A percentile compares a stretch with the other conserved stretches of the same genome.
Conservation (phyloP, 805 yeast genomes). For the Yarrowia yakushimensis region DNA sequence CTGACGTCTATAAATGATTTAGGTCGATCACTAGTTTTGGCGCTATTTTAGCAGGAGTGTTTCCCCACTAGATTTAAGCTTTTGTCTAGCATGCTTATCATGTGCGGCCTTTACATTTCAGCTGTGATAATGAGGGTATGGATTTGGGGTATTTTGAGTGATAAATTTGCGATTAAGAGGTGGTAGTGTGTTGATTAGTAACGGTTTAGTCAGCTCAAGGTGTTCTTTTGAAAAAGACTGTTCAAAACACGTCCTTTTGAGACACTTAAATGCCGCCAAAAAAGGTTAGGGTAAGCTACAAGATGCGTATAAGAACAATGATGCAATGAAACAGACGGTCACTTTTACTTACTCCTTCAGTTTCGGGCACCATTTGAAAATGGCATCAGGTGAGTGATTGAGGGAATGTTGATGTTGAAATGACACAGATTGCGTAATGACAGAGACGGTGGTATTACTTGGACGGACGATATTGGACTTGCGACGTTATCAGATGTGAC, state of each 20-base stretch:
- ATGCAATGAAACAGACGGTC: too few relatives aligned
- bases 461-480: too few relatives aligned
- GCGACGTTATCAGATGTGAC: too few relatives aligned
- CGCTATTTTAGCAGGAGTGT: too few relatives aligned
- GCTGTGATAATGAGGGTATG: background rate
- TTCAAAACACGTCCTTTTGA: too few relatives aligned
- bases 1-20: too few relatives aligned
- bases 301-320: background rate
- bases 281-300: background rate
- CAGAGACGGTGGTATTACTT: too few relatives aligned
- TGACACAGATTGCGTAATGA: background rate
- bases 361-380: background rate
- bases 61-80: background rate
- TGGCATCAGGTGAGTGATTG: background rate
- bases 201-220: too few relatives aligned
- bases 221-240: too few relatives aligned
- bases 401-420: background rate
- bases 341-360: too few relatives aligned
- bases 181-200: too few relatives aligned
- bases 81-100: background rate
- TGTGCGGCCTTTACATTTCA: slow-evolving; percentile 17
- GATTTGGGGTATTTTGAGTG: background rate
- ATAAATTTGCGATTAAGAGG: background rate
- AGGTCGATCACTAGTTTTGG: too few relatives aligned
- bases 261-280: background rate